Base-by-base conservation (phyloP, 768 basidiomycete species). In the Boletus tylopilopsis region DNA sequence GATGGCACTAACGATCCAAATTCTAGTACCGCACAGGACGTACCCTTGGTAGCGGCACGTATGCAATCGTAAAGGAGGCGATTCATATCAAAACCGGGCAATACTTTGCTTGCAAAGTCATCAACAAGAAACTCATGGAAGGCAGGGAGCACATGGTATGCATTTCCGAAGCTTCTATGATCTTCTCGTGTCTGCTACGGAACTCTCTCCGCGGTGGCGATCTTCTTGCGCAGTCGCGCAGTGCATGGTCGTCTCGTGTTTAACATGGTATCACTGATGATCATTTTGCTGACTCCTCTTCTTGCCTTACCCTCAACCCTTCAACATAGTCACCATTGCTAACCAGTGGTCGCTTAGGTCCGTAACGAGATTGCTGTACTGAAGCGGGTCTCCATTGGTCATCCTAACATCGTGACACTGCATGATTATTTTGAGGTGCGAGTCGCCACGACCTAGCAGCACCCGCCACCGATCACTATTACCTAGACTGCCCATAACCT, bases 111-210 rank as follows among this genome's bases (percentile, higher is more conserved):
- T 97, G 94, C 81, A 99, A 99, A 71, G 96, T 98, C 62, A 94
- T 97, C 73, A 97, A 95, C 83, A 98, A 98, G 79, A 93, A 94
- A 64, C 82, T 96, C 50, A 96, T 96, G 94, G 90, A 95, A 66
- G 95, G 95, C 5, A 78, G 95, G 55, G 95, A 98, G 72, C 85
- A 94, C 67, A 98, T 99, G 95, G 95, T 94, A 19, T 58, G 82
- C 64, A 32, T 25, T 7, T 42, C 48, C 32, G 36, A 23, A 33
- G 25, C 38, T 19, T 52, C 22, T 43, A 33, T 52, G 35, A 47
- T 50, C 42, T 30, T 41, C 39, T 29, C 23, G 30, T 18, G 50
- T 23, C 32, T 6, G 27, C 40, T 48, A 45, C 36, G 37, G 24
- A 23, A 16, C 24, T 21, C 5, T 8, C 30, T 13, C 54, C 32